Percentiles rank a stretch among this genome's conserved stretches.
phyloP scores from a whole-genome alignment of 2,329 filamentous ascomycete species.

The Colletotrichum chrysophilum region DNA sequence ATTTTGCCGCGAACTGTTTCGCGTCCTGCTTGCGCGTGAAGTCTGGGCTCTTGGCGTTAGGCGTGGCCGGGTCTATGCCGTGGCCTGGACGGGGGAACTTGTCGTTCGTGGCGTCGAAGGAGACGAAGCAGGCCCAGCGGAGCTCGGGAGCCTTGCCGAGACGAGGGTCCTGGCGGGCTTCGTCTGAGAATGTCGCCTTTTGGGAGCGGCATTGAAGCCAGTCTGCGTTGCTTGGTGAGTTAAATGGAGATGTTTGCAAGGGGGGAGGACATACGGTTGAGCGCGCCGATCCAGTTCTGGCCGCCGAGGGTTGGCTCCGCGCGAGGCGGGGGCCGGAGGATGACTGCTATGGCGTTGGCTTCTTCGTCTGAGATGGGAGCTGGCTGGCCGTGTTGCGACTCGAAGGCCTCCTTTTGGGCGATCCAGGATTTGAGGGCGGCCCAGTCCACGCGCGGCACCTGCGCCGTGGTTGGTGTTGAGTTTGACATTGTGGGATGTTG shows the following conservation, averaged over 20 bases:
- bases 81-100: constrained; percentile 8
- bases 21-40: constrained; percentile 40
- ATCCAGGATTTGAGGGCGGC: constrained; percentile 44
- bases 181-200: constrained; percentile 2
- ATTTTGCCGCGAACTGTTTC: constrained; percentile 57
- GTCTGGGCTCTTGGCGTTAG: background rate
- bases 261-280: constrained; percentile 36
- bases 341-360: constrained; percentile 41
- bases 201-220: constrained; percentile 12
- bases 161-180: constrained; percentile 5
- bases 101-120: constrained; percentile 1
- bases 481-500: background rate
- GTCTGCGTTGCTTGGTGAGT: background rate
- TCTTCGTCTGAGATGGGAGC: constrained; percentile 43
- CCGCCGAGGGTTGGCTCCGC: constrained; percentile 30
- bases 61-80: constrained; percentile 32
- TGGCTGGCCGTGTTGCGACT: constrained; percentile 33
- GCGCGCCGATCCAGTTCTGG: constrained; percentile 43
- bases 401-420: constrained; percentile 41
- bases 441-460: constrained; percentile 30
- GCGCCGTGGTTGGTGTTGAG: background rate
- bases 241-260: background rate
- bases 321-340: constrained; percentile 33
- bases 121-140: constrained; percentile 13
- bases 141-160: constrained; percentile 12